These are phyloP conservation scores for Neurospora africana DNA, from an alignment of 495 filamentous ascomycete species.

Conservation along the genomic window DNA sequence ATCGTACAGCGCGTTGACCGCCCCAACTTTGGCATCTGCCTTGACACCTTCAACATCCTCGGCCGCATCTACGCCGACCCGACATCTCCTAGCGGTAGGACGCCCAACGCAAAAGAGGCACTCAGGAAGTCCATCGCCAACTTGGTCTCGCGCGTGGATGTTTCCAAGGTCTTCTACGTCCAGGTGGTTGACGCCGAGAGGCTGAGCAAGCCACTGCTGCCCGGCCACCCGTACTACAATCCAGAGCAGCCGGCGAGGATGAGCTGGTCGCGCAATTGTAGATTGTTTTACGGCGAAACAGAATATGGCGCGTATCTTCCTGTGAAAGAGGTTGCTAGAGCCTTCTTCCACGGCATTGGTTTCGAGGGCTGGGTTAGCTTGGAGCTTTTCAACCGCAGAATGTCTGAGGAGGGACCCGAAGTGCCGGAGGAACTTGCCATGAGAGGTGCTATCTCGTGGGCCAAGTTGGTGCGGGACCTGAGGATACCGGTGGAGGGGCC, in stretches of 20 bases:
- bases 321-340: conserved; percentile 47
- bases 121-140: conserved; percentile 46
- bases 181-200: conserved; percentile 71
- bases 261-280: conserved; percentile 73
- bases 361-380: conserved; percentile 71
- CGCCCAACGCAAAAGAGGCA: conserved; percentile 46
- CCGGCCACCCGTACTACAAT: conserved; percentile 54
- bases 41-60: conserved; percentile 76
- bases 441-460: conserved; percentile 54
- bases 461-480: conserved; percentile 45
- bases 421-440: conserved; percentile 55
- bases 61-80: conserved; percentile 67
- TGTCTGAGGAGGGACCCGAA: conserved; percentile 39
- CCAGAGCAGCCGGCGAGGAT: conserved; percentile 55
- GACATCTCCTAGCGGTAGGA: conserved; percentile 39
- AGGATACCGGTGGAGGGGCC: conserved; percentile 38
- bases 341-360: conserved; percentile 52
- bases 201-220: conserved; percentile 46
- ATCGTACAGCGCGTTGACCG: conserved; percentile 55
- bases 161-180: conserved; percentile 65
- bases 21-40: conserved; percentile 65
- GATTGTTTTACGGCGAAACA: conserved; percentile 66
- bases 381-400: conserved; percentile 63
- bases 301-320: conserved; percentile 64
- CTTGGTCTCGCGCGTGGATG: conserved; percentile 47